Conservation (phyloP, 148 eudicot genomes). For the Bassia scoparia region DNA sequence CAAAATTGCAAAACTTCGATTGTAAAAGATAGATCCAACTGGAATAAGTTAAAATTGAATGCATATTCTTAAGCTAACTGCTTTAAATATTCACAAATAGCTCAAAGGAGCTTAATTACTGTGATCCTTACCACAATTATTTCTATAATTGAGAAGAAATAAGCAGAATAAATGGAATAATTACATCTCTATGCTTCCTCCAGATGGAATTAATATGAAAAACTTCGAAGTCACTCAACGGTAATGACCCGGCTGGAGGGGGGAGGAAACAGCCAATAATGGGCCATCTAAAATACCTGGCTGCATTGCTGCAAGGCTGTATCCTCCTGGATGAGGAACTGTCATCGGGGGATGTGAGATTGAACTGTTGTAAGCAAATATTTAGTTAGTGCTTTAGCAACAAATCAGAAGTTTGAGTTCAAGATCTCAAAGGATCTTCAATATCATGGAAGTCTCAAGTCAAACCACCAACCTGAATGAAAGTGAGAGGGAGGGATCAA, state of each 20-base stretch:
- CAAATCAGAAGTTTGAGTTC: neutral
- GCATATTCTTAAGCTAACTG: neutral
- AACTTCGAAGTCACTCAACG: constrained; percentile 26
- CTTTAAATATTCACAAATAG: constrained; percentile 26
- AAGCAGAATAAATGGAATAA: constrained; percentile 19
- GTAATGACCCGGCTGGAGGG: constrained; percentile 56
- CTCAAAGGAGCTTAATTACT: constrained; percentile 23
- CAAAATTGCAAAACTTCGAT: too few species aligned
- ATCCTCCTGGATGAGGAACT: constrained; percentile 63
- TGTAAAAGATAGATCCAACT: too few species aligned
- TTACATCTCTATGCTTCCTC: constrained; percentile 24
- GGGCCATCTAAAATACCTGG: constrained; percentile 56
- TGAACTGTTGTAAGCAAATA: constrained; percentile 37
- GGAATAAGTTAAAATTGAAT: neutral
- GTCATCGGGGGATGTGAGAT: constrained; percentile 41
- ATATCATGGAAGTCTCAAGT: neutral
- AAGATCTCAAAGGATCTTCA: neutral
- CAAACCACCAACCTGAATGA: constrained; percentile 59
- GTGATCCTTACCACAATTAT: constrained; percentile 22
- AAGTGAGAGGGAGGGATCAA: constrained; percentile 64
- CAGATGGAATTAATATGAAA: neutral
- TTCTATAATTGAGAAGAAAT: constrained; percentile 12
- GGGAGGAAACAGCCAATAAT: constrained; percentile 57
- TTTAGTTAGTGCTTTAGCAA: neutral
- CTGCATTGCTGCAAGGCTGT: constrained; percentile 49